Evolutionary conservation across 106 monocot species (phyloP), one percentile per base, ranked within the genome.

Genomic region (Xerophyta viscosa): DNA sequence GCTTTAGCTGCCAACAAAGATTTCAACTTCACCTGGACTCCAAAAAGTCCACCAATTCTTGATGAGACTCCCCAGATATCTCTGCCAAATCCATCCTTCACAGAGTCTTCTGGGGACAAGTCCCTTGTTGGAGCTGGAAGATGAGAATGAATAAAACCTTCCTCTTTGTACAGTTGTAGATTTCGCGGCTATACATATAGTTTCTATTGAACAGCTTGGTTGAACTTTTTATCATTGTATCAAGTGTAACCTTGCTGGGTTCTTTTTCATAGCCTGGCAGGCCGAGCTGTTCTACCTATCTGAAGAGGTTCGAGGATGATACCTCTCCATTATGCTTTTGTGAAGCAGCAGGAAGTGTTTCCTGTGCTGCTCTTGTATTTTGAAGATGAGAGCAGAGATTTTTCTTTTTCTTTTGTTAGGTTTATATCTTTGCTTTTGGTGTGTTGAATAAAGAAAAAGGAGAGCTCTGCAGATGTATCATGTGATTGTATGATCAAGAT

Each of bases 1-100:
- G 81, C 94, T 26, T 36, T 96, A 31, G 72, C 77, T 18, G 71
- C 73, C 31, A 96, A 88, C 75, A 88, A 71, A 49, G 94, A 96
- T 31, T 72, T 96, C 46, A 41, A 61, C 46, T 88, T 96, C 67
- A 61, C 25, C 44, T 85, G 71, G 62, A 59, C 78, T 18, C 65
- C 57, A 48, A 46, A 27, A 20, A 46, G 42, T 15, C 24, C 29
- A 8, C 33, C 28, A 2, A 17, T 29, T 2, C 41, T 17, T 39
- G 39, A 13, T 19, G 46, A 46, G 4, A 19, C 4, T 1, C 41
- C 64, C 37, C 9, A 52, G 23, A 24, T 44, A 30, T 23, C 51
- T 41, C 59, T 49, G 29, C 18, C 54, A 56, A 29, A 25, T 25
- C 50, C 60, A 18, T 27, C 21, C 52, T 20, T 36, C 27, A 29